Evolutionary conservation across 495 filamentous ascomycete genomes (phyloP), one percentile per base, ranked within the genome.

Genomic region (Daldinia concentrica): DNA sequence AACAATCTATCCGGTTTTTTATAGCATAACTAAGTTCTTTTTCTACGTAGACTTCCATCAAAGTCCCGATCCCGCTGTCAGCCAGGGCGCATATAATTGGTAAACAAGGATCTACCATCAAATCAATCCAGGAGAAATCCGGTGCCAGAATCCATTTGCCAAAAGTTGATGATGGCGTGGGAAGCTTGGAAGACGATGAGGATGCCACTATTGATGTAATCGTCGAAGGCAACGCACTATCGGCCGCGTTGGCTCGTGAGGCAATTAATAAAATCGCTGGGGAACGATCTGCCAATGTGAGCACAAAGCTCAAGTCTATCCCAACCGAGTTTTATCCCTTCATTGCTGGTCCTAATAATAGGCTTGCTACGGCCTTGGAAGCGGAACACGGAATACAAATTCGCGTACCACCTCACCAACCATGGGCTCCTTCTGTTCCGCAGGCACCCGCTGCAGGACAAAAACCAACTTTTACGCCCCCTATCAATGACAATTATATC

Each of bases 291-390:
- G 90, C 93, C 17, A 93, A 89, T 72, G 90, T 95, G 75, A 95
- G 85, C 79, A 79, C 92, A 32, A 89, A 89, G 37, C 78, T 99
- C 66, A 90, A 89, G 78, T 86, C 90, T 15, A 90, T 98, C 64
- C 95, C 94, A 2, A 89, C 94, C 19, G 93, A 97, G 77, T 96
- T 92, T 78, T 99, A 93, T 80, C 96, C 95, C 14, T 98, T 98
- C 83, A 92, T 99, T 77, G 90, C 92, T 26, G 94, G 94, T 26
- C 87, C 92, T 14, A 88, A 94, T 75, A 91, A 93, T 74, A 81
- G 83, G 34, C 82, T 86, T 51, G 80, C 92, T 66, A 85, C 87
- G 43, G 86, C 86, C 39, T 84, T 97, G 39, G 92, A 97, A 78
- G 77, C 81, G 29, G 75, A 82, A 48, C 80, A 80, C 26, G 89